phyloP scores from a whole-genome alignment of 306 rosid genomes.

The Trichosanthes cucumerina region DNA sequence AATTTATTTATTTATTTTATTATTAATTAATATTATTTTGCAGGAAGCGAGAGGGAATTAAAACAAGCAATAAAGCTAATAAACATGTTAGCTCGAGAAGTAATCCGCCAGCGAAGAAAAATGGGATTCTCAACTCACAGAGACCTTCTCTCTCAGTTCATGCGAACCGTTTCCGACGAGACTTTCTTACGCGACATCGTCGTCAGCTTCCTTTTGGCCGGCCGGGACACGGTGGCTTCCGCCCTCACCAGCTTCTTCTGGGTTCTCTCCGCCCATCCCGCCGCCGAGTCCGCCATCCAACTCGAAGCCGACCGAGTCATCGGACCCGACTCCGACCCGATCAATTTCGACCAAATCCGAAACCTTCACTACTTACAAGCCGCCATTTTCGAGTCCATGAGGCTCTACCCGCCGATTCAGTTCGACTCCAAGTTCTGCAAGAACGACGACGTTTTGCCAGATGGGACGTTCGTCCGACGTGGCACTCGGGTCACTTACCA shows the following conservation, averaged over 20 bases:
- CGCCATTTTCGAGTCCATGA: constrained; percentile 58
- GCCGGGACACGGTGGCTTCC: constrained; percentile 77
- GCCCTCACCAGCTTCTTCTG: constrained; percentile 75
- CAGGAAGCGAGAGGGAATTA: constrained; percentile 30
- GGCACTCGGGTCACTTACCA: constrained; percentile 91
- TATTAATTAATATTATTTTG: neutral
- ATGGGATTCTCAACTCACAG: constrained; percentile 26
- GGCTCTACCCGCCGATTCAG: constrained; percentile 70
- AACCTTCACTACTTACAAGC: constrained; percentile 57
- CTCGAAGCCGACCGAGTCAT: constrained; percentile 44
- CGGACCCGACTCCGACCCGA: constrained; percentile 14
- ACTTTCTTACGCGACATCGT: constrained; percentile 54
- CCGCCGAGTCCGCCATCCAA: constrained; percentile 25
- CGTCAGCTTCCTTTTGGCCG: constrained; percentile 68
- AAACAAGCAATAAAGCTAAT: constrained; percentile 30
- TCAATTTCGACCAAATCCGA: constrained; percentile 29
- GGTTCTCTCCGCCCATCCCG: constrained; percentile 41
- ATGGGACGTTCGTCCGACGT: constrained; percentile 47
- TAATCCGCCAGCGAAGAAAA: constrained; percentile 40
- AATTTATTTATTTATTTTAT: too few relatives aligned
- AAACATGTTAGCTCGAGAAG: constrained; percentile 47
- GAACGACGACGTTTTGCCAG: constrained; percentile 56
- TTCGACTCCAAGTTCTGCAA: constrained; percentile 67
- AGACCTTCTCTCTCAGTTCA: constrained; percentile 68
- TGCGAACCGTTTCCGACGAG: constrained; percentile 50